A percentile compares a stretch with the other conserved stretches of the same genome.
These are phyloP conservation scores for Ophiocordyceps camponoti-rufipedis DNA, from an alignment of 2,329 filamentous ascomycete genomes.

Conservation along the genomic window DNA sequence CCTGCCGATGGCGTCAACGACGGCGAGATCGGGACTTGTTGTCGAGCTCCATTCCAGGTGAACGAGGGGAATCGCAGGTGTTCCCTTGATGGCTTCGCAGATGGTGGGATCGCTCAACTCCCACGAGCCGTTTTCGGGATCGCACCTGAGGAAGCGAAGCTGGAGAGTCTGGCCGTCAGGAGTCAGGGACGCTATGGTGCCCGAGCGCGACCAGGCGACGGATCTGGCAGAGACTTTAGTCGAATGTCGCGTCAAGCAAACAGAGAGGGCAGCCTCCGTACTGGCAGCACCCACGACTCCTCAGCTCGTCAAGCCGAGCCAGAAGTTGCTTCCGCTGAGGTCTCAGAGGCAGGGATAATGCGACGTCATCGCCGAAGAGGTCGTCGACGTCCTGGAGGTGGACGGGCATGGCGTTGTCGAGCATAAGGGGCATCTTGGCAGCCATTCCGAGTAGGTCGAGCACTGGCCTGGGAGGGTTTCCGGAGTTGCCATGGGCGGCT, in stretches of 20 bases:
- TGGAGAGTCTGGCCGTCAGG: constrained; percentile 52
- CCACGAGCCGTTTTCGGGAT: constrained; percentile 55
- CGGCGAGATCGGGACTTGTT: constrained; percentile 59
- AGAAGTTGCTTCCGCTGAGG: constrained; percentile 41
- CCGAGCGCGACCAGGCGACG: constrained; percentile 75
- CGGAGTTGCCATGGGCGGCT: neutral
- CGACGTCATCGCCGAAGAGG: constrained; percentile 55
- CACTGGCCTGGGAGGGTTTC: neutral
- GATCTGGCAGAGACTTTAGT: constrained; percentile 29
- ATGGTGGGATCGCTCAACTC: constrained; percentile 53
- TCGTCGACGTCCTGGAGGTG: constrained; percentile 49
- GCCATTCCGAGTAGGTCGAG: constrained; percentile 10
- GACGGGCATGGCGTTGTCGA: constrained; percentile 25
- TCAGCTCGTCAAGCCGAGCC: constrained; percentile 59
- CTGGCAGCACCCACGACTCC: constrained; percentile 64
- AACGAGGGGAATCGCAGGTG: constrained; percentile 49
- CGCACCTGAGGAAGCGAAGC: constrained; percentile 53
- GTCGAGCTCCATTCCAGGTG: constrained; percentile 69
- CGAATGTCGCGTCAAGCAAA: neutral
- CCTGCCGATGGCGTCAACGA: constrained; percentile 63
- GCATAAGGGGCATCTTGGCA: constrained; percentile 23
- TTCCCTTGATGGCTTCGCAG: constrained; percentile 39
- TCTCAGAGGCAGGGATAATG: constrained; percentile 32
- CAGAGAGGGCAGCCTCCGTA: constrained; percentile 24
- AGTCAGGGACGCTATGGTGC: constrained; percentile 68